These are phyloP conservation scores for Saturnispora quitensis DNA, from an alignment of 805 yeast species.

Conservation along the genomic window DNA sequence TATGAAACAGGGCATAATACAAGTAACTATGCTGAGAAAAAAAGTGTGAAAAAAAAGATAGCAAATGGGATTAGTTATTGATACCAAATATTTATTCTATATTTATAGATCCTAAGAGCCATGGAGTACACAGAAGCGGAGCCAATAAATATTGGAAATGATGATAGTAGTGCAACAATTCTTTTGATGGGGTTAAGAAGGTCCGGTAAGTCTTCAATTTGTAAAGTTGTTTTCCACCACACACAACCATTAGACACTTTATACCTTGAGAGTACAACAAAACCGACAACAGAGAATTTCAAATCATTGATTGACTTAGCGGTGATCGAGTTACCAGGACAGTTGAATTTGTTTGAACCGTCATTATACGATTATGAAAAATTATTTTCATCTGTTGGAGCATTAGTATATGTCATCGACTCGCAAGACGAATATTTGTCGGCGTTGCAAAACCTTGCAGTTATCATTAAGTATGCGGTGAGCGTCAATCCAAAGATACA, in stretches of 20 bases:
- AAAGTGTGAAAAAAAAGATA: not conserved
- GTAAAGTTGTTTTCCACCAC: conserved; percentile 91
- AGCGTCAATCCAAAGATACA: conserved; percentile 76
- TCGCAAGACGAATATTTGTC: conserved; percentile 91
- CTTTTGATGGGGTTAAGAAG: conserved; percentile 81
- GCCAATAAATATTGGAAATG: not conserved
- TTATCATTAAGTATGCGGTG: conserved; percentile 81
- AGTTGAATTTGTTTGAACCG: conserved; percentile 80
- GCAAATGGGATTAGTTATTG: not conserved
- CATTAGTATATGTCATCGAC: conserved; percentile 89
- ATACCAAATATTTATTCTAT: not conserved
- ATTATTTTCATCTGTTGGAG: conserved; percentile 75
- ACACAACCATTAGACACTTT: conserved; percentile 94
- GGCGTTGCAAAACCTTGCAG: conserved; percentile 81
- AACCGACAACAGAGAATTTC: conserved; percentile 79
- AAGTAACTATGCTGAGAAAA: no score
- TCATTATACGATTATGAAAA: conserved; percentile 63
- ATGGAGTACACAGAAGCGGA: not conserved
- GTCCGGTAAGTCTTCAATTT: conserved; percentile 91
- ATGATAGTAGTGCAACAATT: conserved; percentile 67
- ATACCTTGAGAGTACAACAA: conserved; percentile 81
- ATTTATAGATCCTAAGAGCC: not conserved
- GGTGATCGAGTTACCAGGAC: conserved; percentile 94
- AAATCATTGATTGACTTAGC: conserved; percentile 76
- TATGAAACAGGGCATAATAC: not conserved